Base-by-base conservation (phyloP, 768 basidiomycete species). In the Xerocomus potaroensis region DNA sequence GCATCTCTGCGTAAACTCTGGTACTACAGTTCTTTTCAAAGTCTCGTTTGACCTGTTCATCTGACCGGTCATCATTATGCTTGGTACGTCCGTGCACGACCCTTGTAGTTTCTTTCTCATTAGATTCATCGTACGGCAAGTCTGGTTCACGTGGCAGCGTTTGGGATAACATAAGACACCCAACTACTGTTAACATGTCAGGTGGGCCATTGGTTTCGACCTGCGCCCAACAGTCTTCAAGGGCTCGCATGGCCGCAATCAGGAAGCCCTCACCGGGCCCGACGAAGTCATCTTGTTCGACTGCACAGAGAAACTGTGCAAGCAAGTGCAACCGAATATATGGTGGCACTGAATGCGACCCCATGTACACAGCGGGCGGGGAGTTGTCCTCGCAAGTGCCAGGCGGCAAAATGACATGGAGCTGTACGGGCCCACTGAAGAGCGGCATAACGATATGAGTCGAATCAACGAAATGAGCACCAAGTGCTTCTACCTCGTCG, bases 321-420 rank as follows among this genome's bases (percentile, higher is more conserved):
- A 90, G 74, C n/a, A 96, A 75, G 59, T 94, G 83, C 4, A 95
- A 76, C 18, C 90, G 82, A 45, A 94, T 71, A 63, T 95, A 95
- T 1, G 90, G 77, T 0, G 93, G 79, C 4, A 85, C 71, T 1
- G 78, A 75, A 1, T 69, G 59, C 1, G 89, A 91, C 1, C 83
- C 76, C 43, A 95, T 61, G 61, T 84, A 95, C 67, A 93, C 79
- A 0, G 89, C 80, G 0, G 83, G 78, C 53, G 74, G 48, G 56
- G 75, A 57, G 65, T 78, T 63, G 72, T 72, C 54, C 73, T 72
- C 0, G 18, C 69, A 60, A 4, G 67, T 50, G 26, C 45, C 49
- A 33, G 52, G 32, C 21, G 80, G 75, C 19, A 83, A 68, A 22
- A 91, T 57, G 40, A 94, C 66, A 52, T 91, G 83, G 1, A 94